Evolutionary conservation across 148 eudicot species (phyloP).

Genomic region (Amaranthus cruentus): DNA sequence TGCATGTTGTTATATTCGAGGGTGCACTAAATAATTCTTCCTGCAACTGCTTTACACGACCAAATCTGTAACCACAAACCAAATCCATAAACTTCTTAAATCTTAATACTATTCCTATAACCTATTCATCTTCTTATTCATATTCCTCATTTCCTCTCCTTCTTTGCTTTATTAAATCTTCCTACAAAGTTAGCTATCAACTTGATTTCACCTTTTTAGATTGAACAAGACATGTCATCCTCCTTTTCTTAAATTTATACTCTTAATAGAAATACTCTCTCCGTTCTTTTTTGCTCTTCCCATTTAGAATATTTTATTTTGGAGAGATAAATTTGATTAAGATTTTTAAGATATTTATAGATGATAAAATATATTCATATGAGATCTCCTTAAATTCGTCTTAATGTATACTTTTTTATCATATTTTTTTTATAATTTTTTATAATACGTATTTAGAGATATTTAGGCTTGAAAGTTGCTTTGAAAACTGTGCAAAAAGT

Average conservation of each 20-base stretch:
- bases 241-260: conserved; percentile 1
- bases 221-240: conserved; percentile 36
- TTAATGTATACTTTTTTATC: no score
- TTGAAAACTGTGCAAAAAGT: no score
- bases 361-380: no score
- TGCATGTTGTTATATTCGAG: conserved; percentile 56
- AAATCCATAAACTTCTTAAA: neutral
- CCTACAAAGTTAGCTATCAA: conserved; percentile 42
- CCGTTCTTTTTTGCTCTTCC: no score
- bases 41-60: conserved; percentile 58
- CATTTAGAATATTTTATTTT: no score
- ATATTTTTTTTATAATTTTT: no score
- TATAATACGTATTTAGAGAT: no score
- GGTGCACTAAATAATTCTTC: conserved; percentile 45
- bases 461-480: no score
- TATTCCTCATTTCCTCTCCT: no score
- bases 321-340: no score
- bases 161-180: conserved; percentile 31
- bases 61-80: conserved; percentile 31
- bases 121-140: neutral
- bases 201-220: conserved; percentile 51
- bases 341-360: no score
- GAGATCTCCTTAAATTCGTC: no score
- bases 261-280: neutral
- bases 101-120: neutral